phyloP scores from a whole-genome alignment of 2,329 filamentous ascomycete species.

The Hypoxylon rubiginosum region DNA sequence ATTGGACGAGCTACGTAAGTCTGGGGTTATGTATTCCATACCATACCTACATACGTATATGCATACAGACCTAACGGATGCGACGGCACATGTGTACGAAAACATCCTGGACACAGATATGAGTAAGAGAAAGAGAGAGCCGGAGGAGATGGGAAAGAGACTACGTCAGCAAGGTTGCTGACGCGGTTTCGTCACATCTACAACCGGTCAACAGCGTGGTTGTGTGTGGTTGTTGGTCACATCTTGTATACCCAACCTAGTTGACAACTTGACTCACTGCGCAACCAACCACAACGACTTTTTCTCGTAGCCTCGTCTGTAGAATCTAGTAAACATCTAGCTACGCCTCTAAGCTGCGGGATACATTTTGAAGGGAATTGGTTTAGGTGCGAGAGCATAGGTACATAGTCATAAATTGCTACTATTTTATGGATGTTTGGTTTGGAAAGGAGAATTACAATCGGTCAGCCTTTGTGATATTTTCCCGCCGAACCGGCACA shows the following conservation, averaged over 20 bases:
- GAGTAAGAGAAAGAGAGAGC: too few relatives aligned
- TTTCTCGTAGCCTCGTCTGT: neutral
- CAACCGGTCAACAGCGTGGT: neutral
- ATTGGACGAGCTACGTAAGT: neutral
- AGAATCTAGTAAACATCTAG: too few relatives aligned
- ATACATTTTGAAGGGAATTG: too few relatives aligned
- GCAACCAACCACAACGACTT: neutral
- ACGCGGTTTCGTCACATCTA: constrained; percentile 1
- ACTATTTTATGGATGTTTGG: too few relatives aligned
- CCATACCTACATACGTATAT: too few relatives aligned
- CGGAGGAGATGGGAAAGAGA: neutral
- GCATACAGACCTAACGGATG: neutral
- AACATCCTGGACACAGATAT: too few relatives aligned
- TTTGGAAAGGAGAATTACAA: neutral
- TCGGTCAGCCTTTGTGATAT: neutral
- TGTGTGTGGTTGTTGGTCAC: constrained; percentile 5
- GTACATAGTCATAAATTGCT: too few relatives aligned
- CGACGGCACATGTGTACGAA: neutral
- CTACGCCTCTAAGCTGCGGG: too few relatives aligned
- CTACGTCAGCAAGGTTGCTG: neutral
- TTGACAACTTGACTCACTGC: neutral
- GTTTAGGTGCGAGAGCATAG: too few relatives aligned
- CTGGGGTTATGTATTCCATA: neutral
- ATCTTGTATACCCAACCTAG: neutral
- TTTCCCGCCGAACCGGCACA: neutral